These are phyloP conservation scores for Beverwykella pulmonaria DNA, from an alignment of 495 filamentous ascomycete genomes.

Conservation along the genomic window DNA sequence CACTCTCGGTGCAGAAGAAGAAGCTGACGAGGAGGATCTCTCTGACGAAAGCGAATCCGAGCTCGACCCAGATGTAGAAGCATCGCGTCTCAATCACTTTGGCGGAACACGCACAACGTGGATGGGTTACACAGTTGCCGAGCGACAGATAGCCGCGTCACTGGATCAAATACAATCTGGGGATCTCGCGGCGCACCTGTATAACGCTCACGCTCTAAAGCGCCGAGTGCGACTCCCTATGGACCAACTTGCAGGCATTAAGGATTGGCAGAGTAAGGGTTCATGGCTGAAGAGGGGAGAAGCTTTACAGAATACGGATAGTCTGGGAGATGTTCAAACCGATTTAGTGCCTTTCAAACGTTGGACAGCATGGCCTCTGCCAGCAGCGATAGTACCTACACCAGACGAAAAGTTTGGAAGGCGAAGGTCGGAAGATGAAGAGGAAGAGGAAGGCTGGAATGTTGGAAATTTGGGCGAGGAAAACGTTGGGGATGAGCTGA, in stretches of 20 bases:
- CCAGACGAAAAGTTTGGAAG: slow-evolving; percentile 51
- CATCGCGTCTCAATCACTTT: slow-evolving; percentile 55
- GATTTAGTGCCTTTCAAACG: slow-evolving; percentile 34
- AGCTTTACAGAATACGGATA: slow-evolving; percentile 17
- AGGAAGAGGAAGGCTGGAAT: slow-evolving; percentile 55
- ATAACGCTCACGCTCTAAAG: slow-evolving; percentile 69
- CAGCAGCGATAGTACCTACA: slow-evolving; percentile 61
- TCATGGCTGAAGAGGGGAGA: slow-evolving; percentile 41
- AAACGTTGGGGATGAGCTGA: slow-evolving; percentile 60
- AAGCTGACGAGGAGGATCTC: not conserved
- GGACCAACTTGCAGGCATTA: slow-evolving; percentile 29
- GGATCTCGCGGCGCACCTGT: slow-evolving; percentile 75
- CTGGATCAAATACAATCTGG: slow-evolving; percentile 59
- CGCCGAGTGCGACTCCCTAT: slow-evolving; percentile 43
- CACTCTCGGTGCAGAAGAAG: not conserved
- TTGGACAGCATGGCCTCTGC: slow-evolving; percentile 84
- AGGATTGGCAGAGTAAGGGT: slow-evolving; percentile 43
- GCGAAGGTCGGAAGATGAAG: slow-evolving; percentile 34
- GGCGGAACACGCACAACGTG: slow-evolving; percentile 62
- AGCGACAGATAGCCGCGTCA: slow-evolving; percentile 59
- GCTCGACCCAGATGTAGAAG: slow-evolving; percentile 5
- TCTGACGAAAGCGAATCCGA: not conserved
- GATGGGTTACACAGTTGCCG: slow-evolving; percentile 58
- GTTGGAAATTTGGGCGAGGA: slow-evolving; percentile 42
- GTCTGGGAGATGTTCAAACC: slow-evolving; percentile 32